Evolutionary conservation across 2,329 filamentous ascomycete species (phyloP).

Genomic region (Cryphonectria nitschkei): DNA sequence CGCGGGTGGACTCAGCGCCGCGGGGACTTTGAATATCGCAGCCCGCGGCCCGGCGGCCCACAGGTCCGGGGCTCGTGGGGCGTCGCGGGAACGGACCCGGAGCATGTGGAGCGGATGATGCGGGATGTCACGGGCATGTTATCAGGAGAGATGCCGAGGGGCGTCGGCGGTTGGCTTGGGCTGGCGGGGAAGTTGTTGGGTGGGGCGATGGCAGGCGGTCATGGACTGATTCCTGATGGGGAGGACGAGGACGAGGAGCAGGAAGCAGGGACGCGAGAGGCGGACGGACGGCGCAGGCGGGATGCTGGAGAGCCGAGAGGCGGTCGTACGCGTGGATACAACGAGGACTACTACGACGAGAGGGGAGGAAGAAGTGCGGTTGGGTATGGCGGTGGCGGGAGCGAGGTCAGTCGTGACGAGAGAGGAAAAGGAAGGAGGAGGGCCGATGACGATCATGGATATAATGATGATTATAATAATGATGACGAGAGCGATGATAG

Average conservation of each 20-base stretch:
- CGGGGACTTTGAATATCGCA: conserved; percentile 48
- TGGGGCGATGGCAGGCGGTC: conserved; percentile 31
- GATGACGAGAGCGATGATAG: conserved; percentile 29
- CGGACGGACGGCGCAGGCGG: background rate
- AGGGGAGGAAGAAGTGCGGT: conserved; percentile 3
- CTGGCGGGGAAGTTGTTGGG: conserved; percentile 37
- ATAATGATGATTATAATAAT: conserved; percentile 25
- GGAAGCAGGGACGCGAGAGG: background rate
- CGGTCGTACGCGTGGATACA: background rate
- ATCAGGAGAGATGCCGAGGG: conserved; percentile 33
- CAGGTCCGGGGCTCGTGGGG: conserved; percentile 48
- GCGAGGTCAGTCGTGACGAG: conserved; percentile 28
- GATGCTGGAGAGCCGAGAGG: conserved; percentile 1
- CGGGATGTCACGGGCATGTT: conserved; percentile 38
- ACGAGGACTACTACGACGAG: background rate
- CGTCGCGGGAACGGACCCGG: conserved; percentile 48
- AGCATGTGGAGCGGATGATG: conserved; percentile 45
- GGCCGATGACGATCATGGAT: conserved; percentile 19
- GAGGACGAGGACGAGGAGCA: background rate
- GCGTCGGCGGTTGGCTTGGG: conserved; percentile 35
- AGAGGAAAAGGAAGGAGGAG: conserved; percentile 26
- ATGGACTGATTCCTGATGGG: conserved; percentile 28
- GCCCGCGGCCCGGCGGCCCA: conserved; percentile 24
- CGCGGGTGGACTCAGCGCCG: conserved; percentile 41
- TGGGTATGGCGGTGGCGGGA: conserved; percentile 25